Evolutionary conservation across 129 eudicot species (phyloP).

Genomic region (Kitagawia praeruptora): DNA sequence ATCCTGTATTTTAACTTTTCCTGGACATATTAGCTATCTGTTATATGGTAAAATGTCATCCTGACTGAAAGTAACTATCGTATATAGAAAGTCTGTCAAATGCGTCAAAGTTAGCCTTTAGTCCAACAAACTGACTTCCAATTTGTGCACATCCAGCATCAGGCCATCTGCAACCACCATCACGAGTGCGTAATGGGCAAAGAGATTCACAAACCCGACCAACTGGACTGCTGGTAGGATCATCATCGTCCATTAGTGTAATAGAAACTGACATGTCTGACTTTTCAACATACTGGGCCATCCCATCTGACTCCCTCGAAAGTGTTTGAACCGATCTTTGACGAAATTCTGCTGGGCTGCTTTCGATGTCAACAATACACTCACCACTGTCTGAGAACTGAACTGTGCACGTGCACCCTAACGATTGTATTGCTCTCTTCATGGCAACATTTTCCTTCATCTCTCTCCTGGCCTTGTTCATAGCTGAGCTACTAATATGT

Average conservation of each 20-base stretch:
- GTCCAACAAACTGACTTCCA: conserved; percentile 79
- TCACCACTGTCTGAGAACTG: conserved; percentile 66
- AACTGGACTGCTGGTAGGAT: conserved; percentile 21
- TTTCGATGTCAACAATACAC: conserved; percentile 65
- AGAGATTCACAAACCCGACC: conserved; percentile 59
- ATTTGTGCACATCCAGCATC: conserved; percentile 75
- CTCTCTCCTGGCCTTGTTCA: conserved; percentile 53
- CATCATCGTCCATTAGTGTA: conserved; percentile 32
- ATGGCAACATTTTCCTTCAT: conserved; percentile 63
- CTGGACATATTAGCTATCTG: not conserved
- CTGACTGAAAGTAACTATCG: conserved; percentile 70
- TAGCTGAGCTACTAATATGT: conserved; percentile 59
- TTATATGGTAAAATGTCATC: conserved; percentile 18
- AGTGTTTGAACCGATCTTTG: conserved; percentile 37
- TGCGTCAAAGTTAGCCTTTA: conserved; percentile 79
- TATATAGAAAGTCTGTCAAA: conserved; percentile 70
- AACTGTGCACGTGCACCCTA: conserved; percentile 69
- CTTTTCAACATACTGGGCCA: conserved; percentile 31
- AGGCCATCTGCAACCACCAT: conserved; percentile 90
- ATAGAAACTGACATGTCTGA: conserved; percentile 51
- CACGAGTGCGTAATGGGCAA: conserved; percentile 62
- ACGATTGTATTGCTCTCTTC: conserved; percentile 78
- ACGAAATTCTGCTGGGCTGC: conserved; percentile 35
- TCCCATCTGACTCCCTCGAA: conserved; percentile 30
- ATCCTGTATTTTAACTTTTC: not conserved